phyloP scores from a whole-genome alignment of 495 filamentous ascomycete species.

The Aspergillus campestris region DNA sequence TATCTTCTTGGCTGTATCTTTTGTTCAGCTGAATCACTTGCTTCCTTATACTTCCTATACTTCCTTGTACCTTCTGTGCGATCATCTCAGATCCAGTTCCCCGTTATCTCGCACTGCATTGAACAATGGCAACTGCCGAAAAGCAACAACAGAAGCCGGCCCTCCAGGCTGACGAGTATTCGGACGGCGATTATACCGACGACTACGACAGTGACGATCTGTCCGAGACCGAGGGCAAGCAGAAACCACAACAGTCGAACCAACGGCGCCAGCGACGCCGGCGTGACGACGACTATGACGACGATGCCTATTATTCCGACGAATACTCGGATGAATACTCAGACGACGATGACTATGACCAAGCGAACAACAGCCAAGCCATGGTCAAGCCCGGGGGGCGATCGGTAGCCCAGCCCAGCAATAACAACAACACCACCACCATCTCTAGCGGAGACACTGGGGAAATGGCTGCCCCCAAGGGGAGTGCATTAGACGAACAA shows the following conservation, averaged over 20 bases:
- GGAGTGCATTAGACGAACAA: conserved; percentile 29
- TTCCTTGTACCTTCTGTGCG: neutral
- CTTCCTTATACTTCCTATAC: no score
- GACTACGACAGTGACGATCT: conserved; percentile 31
- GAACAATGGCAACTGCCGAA: conserved; percentile 34
- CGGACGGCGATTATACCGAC: conserved; percentile 34
- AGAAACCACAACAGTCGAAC: conserved; percentile 14
- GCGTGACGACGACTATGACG: conserved; percentile 35
- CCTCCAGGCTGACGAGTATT: conserved; percentile 30
- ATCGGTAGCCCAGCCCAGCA: conserved; percentile 14
- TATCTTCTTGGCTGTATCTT: no score
- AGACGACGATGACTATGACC: conserved; percentile 15
- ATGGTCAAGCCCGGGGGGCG: conserved; percentile 35
- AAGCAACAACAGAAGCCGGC: conserved; percentile 28
- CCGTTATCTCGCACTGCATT: neutral
- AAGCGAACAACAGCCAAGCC: conserved; percentile 16
- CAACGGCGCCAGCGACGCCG: conserved; percentile 19
- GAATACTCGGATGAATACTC: conserved; percentile 38
- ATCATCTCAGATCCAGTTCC: neutral
- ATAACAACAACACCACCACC: conserved; percentile 11
- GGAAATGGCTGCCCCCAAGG: conserved; percentile 24
- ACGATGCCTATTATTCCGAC: conserved; percentile 47
- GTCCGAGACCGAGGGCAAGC: conserved; percentile 30
- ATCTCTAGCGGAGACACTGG: conserved; percentile 13
- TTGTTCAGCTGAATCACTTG: no score